These are phyloP conservation scores for Fusarium brachygibbosum DNA, from an alignment of 2,329 filamentous ascomycete species.

Conservation along the genomic window DNA sequence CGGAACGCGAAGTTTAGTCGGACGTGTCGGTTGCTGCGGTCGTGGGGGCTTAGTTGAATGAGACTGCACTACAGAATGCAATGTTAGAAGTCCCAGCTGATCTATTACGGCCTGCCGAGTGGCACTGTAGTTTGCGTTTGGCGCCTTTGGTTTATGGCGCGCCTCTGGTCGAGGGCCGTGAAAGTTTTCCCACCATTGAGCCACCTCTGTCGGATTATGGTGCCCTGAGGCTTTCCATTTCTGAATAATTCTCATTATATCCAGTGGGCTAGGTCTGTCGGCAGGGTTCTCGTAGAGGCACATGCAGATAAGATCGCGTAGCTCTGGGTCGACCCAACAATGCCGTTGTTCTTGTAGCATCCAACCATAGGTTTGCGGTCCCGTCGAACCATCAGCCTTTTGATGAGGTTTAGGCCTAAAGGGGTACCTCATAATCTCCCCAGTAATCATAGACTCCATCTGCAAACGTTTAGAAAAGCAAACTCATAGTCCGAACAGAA, in stretches of 20 bases:
- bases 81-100: background rate
- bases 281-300: constrained; percentile 48
- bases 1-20: background rate
- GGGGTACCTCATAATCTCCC: constrained; percentile 25
- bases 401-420: constrained; percentile 19
- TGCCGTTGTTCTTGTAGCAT: constrained; percentile 23
- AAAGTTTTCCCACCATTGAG: constrained; percentile 40
- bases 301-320: constrained; percentile 42
- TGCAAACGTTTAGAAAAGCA: constrained; percentile 28
- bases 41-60: background rate
- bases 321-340: constrained; percentile 35
- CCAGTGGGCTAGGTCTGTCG: constrained; percentile 46
- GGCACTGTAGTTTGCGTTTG: background rate
- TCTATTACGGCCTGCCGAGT: constrained; percentile 9
- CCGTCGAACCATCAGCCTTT: background rate
- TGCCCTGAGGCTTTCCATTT: constrained; percentile 42
- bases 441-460: constrained; percentile 50
- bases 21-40: background rate
- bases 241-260: constrained; percentile 39
- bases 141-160: background rate
- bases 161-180: background rate
- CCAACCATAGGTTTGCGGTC: constrained; percentile 44
- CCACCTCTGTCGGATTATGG: constrained; percentile 25
- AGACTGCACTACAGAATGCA: background rate
- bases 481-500: background rate